phyloP scores from a whole-genome alignment of 805 yeast genomes.

The Hanseniaspora valbyensis region DNA sequence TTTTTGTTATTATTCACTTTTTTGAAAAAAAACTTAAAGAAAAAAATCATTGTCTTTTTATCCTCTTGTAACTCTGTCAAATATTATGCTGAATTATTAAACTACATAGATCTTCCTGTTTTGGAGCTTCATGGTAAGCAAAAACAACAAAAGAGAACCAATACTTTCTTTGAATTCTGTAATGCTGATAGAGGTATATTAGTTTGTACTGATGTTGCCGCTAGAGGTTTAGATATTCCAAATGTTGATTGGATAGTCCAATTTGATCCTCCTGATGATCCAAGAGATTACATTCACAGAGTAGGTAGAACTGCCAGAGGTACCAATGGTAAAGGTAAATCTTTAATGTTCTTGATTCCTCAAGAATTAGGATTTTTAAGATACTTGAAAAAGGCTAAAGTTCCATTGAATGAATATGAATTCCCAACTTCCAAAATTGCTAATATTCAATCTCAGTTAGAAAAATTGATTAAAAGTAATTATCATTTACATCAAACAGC shows the following conservation, averaged over 20 bases:
- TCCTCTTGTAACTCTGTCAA: constrained; percentile 96
- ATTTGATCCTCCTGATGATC: constrained; percentile 99
- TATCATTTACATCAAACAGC: constrained; percentile 93
- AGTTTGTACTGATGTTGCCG: constrained; percentile 97
- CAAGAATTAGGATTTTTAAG: constrained; percentile 88
- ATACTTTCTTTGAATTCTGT: constrained; percentile 95
- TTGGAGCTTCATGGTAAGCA: constrained; percentile 95
- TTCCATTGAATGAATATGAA: constrained; percentile 93
- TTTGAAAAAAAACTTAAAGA: constrained; percentile 81
- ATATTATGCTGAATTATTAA: constrained; percentile 86
- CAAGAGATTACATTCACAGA: constrained; percentile 96
- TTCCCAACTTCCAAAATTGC: constrained; percentile 91
- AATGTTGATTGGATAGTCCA: constrained; percentile 98
- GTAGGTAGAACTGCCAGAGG: constrained; percentile 99
- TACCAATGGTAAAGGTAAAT: constrained; percentile 77
- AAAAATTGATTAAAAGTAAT: constrained; percentile 80
- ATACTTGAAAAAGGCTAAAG: constrained; percentile 91
- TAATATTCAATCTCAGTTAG: constrained; percentile 87
- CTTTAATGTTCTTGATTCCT: constrained; percentile 90
- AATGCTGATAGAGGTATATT: constrained; percentile 90
- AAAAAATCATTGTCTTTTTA: constrained; percentile 85
- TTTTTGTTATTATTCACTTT: constrained; percentile 83
- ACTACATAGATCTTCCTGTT: constrained; percentile 94
- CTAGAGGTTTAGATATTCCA: constrained; percentile 97
- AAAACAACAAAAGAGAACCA: constrained; percentile 96